Percentiles rank a stretch among this genome's conserved stretches.
These are phyloP conservation scores for Dalbergia oliveri DNA, from an alignment of 306 rosid species.

Conservation along the genomic window DNA sequence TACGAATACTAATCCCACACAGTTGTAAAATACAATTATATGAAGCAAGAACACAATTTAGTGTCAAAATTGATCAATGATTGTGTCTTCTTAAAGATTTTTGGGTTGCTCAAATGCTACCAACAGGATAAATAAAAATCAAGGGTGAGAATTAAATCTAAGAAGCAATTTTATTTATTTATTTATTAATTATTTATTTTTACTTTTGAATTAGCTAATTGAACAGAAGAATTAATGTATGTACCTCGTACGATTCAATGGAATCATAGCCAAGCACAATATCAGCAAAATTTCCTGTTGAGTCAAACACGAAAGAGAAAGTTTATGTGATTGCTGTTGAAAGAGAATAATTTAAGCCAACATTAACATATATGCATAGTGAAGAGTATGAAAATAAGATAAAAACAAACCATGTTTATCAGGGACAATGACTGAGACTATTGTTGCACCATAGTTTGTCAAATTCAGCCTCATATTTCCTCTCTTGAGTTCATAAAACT, in stretches of 20 bases:
- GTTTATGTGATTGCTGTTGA: not conserved
- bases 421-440: conserved; percentile 43
- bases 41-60: not conserved
- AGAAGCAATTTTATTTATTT: not conserved
- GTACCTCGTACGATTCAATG: conserved; percentile 43
- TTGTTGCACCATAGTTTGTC: conserved; percentile 55
- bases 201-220: conserved; percentile 1
- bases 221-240: conserved; percentile 20
- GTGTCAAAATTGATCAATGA: not conserved
- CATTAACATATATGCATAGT: no score
- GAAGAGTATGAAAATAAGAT: not conserved
- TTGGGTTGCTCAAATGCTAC: not conserved
- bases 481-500: conserved; percentile 39
- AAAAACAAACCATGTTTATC: conserved; percentile 49
- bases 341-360: no score
- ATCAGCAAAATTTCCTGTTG: conserved; percentile 48
- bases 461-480: conserved; percentile 41
- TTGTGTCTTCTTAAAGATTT: not conserved
- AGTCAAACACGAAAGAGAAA: not conserved
- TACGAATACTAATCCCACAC: no score
- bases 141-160: not conserved
- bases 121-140: not conserved
- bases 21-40: no score
- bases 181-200: no score
- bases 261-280: conserved; percentile 55